phyloP scores from a whole-genome alignment of 148 eudicot genomes.

The Tetragonia tetragonoides region DNA sequence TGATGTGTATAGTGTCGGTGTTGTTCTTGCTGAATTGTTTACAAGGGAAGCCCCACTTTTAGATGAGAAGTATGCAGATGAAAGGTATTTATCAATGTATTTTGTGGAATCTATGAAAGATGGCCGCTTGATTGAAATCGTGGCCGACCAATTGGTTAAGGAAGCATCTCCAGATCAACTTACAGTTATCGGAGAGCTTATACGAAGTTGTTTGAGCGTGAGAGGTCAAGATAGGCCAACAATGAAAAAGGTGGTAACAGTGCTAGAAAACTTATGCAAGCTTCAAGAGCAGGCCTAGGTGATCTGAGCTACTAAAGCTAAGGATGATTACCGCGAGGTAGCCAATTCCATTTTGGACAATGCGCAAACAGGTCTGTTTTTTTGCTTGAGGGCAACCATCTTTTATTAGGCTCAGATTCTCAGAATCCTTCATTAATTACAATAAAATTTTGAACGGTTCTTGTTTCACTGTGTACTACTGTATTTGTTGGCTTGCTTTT shows the following conservation, averaged over 20 bases:
- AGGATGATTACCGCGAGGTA: too few relatives aligned
- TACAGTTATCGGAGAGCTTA: background rate
- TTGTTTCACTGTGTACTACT: too few relatives aligned
- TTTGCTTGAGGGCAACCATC: too few relatives aligned
- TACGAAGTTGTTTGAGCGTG: constrained; percentile 11
- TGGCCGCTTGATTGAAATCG: background rate
- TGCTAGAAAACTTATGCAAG: background rate
- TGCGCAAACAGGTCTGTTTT: too few relatives aligned
- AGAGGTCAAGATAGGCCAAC: constrained; percentile 20
- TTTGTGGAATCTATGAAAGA: constrained; percentile 1
- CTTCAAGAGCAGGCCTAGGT: background rate
- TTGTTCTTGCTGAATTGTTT: constrained; percentile 17
- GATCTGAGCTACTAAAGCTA: too few relatives aligned
- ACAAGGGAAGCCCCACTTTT: constrained; percentile 13
- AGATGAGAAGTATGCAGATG: background rate
- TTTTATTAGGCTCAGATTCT: too few relatives aligned
- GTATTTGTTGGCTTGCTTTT: too few relatives aligned
- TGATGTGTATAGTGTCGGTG: constrained; percentile 22
- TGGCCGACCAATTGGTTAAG: background rate
- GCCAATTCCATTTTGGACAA: too few relatives aligned
- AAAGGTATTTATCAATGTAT: constrained; percentile 10
- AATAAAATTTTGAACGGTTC: too few relatives aligned
- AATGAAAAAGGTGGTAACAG: background rate
- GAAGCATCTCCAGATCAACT: constrained; percentile 5
- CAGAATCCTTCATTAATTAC: too few relatives aligned